Conservation (phyloP, 352 stramenopile genomes). For the Aphanomyces stellatus region DNA sequence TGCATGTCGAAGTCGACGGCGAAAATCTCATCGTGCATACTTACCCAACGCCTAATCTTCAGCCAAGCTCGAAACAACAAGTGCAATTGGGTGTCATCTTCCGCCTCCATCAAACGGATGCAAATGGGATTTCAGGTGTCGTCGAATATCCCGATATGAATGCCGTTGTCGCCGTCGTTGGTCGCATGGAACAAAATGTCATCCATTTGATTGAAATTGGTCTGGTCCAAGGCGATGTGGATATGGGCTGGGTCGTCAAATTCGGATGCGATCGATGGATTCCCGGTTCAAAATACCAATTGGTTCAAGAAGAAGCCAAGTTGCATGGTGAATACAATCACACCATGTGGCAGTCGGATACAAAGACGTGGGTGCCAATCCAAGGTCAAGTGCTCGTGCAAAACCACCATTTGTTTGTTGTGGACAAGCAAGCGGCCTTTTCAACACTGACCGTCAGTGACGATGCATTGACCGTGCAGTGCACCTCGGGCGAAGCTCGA, state of each 20-base stretch:
- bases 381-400: constrained; percentile 56
- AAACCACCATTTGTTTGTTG: constrained; percentile 74
- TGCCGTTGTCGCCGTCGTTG: constrained; percentile 58
- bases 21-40: constrained; percentile 61
- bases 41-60: constrained; percentile 52
- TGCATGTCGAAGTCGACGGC: constrained; percentile 78
- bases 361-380: constrained; percentile 50
- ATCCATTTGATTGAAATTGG: constrained; percentile 75
- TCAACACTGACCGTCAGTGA: constrained; percentile 70
- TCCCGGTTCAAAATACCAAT: constrained; percentile 72
- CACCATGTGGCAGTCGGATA: constrained; percentile 22
- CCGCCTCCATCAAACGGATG: constrained; percentile 27
- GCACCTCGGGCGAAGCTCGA: constrained; percentile 73
- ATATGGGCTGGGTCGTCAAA: constrained; percentile 81
- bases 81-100: constrained; percentile 66
- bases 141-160: constrained; percentile 83
- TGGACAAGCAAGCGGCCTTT: constrained; percentile 73
- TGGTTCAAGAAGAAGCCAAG: constrained; percentile 23
- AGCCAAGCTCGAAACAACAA: not conserved
- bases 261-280: constrained; percentile 85
- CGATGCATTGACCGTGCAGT: constrained; percentile 69
- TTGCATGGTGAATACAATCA: constrained; percentile 54
- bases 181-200: constrained; percentile 42
- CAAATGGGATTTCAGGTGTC: constrained; percentile 32
- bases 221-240: constrained; percentile 63